phyloP scores from a whole-genome alignment of 164 flowering plant genomes.

The Magnolia changhungtana region DNA sequence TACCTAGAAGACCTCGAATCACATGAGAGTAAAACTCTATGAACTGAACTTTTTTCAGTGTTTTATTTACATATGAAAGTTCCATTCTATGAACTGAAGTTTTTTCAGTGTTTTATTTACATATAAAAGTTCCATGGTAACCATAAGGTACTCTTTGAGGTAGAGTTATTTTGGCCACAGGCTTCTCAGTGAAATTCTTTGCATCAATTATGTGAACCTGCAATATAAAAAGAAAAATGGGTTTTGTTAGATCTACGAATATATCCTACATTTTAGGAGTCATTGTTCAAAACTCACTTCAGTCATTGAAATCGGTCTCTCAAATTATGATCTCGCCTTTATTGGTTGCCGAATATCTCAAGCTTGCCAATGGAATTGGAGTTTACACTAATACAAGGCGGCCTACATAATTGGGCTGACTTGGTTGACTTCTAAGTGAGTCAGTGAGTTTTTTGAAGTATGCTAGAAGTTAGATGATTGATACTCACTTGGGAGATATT shows the following conservation, averaged over 20 bases:
- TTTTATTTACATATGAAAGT: slow-evolving; percentile 3
- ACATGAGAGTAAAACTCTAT: too few species aligned
- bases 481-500: slow-evolving; percentile 19
- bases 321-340: neutral
- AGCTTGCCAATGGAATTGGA: too few species aligned
- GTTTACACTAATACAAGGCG: too few species aligned
- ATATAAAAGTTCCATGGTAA: slow-evolving; percentile 15
- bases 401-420: neutral
- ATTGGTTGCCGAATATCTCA: too few species aligned
- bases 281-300: neutral
- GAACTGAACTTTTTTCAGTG: neutral
- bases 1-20: too few species aligned
- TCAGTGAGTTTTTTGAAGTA: neutral
- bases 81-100: neutral
- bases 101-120: neutral
- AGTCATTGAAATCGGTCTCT: neutral
- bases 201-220: slow-evolving; percentile 28
- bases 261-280: neutral
- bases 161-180: slow-evolving; percentile 19
- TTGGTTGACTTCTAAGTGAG: neutral
- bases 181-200: slow-evolving; percentile 14
- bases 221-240: neutral
- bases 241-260: neutral
- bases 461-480: neutral
- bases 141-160: slow-evolving; percentile 29